Evolutionary conservation across 441 rosid species (phyloP).

Genomic region (Adansonia rubrostipa): DNA sequence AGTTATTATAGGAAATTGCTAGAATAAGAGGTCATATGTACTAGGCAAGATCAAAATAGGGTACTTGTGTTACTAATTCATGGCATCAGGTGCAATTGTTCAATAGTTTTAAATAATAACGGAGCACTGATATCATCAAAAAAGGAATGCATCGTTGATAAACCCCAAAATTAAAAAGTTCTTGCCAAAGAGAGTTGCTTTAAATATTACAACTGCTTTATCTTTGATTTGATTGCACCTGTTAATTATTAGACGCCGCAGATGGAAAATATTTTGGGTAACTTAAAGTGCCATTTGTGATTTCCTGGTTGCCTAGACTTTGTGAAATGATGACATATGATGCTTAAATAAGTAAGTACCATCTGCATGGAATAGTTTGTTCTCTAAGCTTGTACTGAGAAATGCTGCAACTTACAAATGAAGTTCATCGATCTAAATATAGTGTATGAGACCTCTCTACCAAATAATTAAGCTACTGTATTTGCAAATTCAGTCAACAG

Average conservation of each 20-base stretch:
- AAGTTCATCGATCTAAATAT: not conserved
- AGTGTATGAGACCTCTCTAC: not conserved
- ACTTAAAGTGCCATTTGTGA: not conserved
- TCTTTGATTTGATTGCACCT: not conserved
- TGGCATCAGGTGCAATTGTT: not conserved
- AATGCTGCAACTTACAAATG: not conserved
- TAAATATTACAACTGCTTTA: not conserved
- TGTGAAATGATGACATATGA: not conserved
- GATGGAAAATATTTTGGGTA: not conserved
- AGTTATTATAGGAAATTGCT: not conserved
- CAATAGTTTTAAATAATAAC: not conserved
- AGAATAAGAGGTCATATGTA: not conserved
- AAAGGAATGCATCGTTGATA: not conserved
- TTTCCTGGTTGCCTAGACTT: not conserved
- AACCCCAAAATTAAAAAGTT: not conserved
- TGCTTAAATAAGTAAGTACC: not conserved
- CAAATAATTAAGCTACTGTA: slow-evolving; percentile 14
- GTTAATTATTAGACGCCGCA: not conserved
- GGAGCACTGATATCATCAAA: not conserved
- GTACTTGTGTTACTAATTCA: not conserved
- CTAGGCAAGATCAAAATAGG: not conserved
- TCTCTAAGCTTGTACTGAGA: not conserved
- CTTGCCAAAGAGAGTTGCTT: not conserved
- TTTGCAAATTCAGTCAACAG: slow-evolving; percentile 34
- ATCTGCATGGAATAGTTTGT: not conserved